Evolutionary conservation across 139 green algal species (phyloP), one percentile per base, ranked within the genome.

Genomic region (Asterochloris sp.): DNA sequence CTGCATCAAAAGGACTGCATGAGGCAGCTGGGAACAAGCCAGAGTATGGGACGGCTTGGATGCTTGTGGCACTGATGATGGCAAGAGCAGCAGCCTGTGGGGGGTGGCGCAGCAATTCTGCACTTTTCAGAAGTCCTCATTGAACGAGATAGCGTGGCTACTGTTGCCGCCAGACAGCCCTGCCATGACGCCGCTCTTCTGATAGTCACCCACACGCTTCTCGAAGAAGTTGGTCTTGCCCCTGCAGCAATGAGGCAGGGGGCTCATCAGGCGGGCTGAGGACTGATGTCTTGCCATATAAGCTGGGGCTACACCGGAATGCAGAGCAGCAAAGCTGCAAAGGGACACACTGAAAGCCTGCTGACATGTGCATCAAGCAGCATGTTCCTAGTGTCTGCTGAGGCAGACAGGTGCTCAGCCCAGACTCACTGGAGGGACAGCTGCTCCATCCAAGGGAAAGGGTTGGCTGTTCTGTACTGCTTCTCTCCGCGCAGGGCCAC

Each of bases 221-320:
- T 98, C 96, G 83, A 98, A 98, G 86, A 99, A 98, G 90, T 98
- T 98, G 79, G 95, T 98, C 90, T 98, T 96, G 77, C 91, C 94
- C 79, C 89, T 94, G 91, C 80, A 89, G 60, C 11, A 64, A 54
- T 24, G 26, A 63, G 28, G 11, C 47, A 16, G 28, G 16, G 66
- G 28, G 64, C 12, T 47, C 1, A 10, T 83, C 79, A 83, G 74
- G 23, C 28, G 15, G 26, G 26, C n/a, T 8, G 24, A 21, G 12
- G 26, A 14, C 38, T 9, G 0, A 12, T 76, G 71, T 76, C 38
- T 60, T 11, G 38, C 38, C 38, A n/a, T n/a, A n/a, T n/a, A n/a
- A n/a, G n/a, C n/a, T n/a, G n/a, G n/a, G 64, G 16, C 17, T 15
- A 15, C 15, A 71, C 64, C 64, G 15, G 64, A 15, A 71, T n/a